Evolutionary conservation across 1,284 basidiomycete genomes (phyloP).

Genomic region (Fomitiporia mediterranea): DNA sequence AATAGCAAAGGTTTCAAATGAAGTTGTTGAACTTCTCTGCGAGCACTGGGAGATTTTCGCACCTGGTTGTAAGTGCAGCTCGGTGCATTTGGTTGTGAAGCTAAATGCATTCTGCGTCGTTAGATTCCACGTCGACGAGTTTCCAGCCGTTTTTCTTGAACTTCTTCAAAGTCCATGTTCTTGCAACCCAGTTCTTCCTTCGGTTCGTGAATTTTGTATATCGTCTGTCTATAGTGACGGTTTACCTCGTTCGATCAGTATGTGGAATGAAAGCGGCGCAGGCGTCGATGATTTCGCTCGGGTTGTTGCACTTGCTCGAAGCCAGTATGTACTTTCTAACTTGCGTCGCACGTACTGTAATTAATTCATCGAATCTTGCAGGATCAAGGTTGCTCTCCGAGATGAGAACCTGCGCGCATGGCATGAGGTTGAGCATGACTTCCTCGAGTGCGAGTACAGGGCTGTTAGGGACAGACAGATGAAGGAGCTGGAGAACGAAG

Average conservation of each 20-base stretch:
- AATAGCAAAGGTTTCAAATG: conserved; percentile 80
- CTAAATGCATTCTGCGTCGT: conserved; percentile 23
- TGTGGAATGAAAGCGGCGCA: conserved; percentile 94
- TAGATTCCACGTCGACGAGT: conserved; percentile 76
- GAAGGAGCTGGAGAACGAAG: conserved; percentile 89
- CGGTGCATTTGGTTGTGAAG: too few relatives aligned
- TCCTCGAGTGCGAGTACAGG: conserved; percentile 83
- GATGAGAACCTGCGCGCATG: conserved; percentile 77
- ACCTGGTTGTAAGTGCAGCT: conserved; percentile 56
- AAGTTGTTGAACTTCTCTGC: conserved; percentile 83
- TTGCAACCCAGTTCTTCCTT: conserved; percentile 86
- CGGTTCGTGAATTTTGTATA: conserved; percentile 34
- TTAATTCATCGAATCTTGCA: conserved; percentile 28
- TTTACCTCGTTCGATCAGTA: conserved; percentile 32
- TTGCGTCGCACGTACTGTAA: conserved; percentile 4
- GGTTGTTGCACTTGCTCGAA: conserved; percentile 77
- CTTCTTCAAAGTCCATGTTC: conserved; percentile 77
- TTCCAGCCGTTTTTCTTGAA: conserved; percentile 91
- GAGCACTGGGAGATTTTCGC: conserved; percentile 84
- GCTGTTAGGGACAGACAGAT: conserved; percentile 89
- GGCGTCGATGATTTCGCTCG: conserved; percentile 76
- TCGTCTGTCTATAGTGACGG: background rate
- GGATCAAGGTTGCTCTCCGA: conserved; percentile 73
- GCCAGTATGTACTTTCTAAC: conserved; percentile 61
- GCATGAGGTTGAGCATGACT: conserved; percentile 84